phyloP scores from a whole-genome alignment of 202 grass and related monocot species.

The Musa balbisiana region DNA sequence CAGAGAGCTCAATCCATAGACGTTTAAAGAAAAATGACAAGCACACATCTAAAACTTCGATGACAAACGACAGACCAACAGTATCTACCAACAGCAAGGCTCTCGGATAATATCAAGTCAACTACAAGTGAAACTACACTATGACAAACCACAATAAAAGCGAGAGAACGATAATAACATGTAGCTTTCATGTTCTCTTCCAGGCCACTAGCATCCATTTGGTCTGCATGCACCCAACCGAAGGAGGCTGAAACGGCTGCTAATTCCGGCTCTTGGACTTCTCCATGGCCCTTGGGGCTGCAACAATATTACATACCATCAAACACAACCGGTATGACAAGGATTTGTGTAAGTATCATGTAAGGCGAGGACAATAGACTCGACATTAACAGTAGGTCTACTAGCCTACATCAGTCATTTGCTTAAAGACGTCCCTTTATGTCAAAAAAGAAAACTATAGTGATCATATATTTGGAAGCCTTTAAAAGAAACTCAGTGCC shows the following conservation, averaged over 20 bases:
- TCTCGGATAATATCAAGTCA: not conserved
- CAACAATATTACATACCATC: not conserved
- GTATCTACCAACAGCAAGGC: not conserved
- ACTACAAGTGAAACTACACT: not conserved
- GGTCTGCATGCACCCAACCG: not conserved
- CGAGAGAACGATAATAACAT: not conserved
- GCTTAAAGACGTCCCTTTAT: too few relatives aligned
- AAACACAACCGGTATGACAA: not conserved
- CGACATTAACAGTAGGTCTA: too few relatives aligned
- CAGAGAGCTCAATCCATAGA: too few relatives aligned
- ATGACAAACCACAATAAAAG: not conserved
- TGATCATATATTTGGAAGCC: too few relatives aligned
- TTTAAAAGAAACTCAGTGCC: too few relatives aligned
- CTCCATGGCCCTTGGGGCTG: slow-evolving; percentile 22
- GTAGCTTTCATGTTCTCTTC: not conserved
- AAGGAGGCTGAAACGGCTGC: not conserved
- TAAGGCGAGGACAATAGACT: too few relatives aligned
- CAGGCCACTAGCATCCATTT: not conserved
- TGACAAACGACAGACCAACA: not conserved
- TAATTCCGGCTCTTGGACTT: slow-evolving; percentile 17
- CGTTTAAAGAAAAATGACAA: not conserved
- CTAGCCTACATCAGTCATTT: too few relatives aligned
- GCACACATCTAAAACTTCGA: not conserved
- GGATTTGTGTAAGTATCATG: too few relatives aligned
- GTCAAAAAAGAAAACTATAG: too few relatives aligned